Base-by-base conservation (phyloP, 192 early-diverging fungal genomes). In the Linderina pennispora region DNA sequence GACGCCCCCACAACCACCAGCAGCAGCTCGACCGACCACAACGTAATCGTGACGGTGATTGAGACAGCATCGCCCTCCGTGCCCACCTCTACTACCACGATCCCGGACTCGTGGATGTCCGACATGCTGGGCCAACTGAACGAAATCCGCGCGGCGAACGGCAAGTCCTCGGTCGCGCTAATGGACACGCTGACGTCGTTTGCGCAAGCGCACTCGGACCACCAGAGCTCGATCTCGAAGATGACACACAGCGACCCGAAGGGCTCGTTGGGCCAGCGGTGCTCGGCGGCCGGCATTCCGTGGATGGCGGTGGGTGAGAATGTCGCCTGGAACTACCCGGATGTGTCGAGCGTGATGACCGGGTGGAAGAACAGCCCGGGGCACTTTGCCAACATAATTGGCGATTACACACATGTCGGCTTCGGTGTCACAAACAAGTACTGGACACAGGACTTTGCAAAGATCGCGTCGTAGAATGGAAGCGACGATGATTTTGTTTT, bases 381-480 rank as follows among this genome's bases (percentile, higher is more conserved):
- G 0, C 67, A 71, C 22, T 55, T 51, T 15, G 34, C 11, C 0
- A 71, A 71, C 36, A 59, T 71, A 25, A 16, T 71, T 11, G 53
- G 62, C 36, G 37, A 45, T n/a, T 55, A 49, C 14, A 58, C 3
- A 4, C 6, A 38, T n/a, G 42, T 54, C 20, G 67, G 61, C 8
- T 53, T 71, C 41, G 67, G 62, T 18, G 41, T 22, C 1, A 31
- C 10, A 10, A 31, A 16, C 5, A 8, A 41, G 9, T 71, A 42
- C 43, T 71, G 61, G 62, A 60, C 62, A 0, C 67, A 71, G 23
- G 37, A 53, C 2, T 71, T 65, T 48, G 55, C 33, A 0, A 49
- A 43, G 11, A 33, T 45, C 8, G 6, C 15, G n/a, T 25, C 39
- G 11, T 20, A 11, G 39, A 35, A 43, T 37, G 26, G 50, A 36